Conservation (phyloP, 179 eudicot genomes). For the Beta macrorhiza region DNA sequence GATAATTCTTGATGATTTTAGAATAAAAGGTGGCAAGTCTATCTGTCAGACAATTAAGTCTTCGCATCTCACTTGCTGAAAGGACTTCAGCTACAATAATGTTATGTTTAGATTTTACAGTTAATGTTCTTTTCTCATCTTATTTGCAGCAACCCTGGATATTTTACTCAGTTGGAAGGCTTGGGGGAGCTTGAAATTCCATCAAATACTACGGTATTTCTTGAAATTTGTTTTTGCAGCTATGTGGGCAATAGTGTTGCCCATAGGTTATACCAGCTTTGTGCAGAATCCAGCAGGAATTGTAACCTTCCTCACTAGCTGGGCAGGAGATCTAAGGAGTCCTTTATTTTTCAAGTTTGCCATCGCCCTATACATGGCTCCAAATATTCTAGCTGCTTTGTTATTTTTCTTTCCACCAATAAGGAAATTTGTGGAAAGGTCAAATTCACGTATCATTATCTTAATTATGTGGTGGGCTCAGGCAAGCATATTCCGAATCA, state of each 20-base stretch:
- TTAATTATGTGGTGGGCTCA: conserved; percentile 98
- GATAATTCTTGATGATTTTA: not conserved
- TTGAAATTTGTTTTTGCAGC: conserved; percentile 73
- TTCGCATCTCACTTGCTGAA: conserved; percentile 2
- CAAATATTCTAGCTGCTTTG: conserved; percentile 66
- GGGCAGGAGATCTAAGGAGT: conserved; percentile 57
- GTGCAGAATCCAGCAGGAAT: conserved; percentile 63
- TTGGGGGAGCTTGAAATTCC: conserved; percentile 83
- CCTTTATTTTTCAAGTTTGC: conserved; percentile 61
- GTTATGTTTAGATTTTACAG: not conserved
- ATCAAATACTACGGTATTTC: conserved; percentile 80
- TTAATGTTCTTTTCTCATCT: not conserved
- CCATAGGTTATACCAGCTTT: conserved; percentile 69
- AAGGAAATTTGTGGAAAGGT: conserved; percentile 72
- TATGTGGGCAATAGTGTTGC: conserved; percentile 86
- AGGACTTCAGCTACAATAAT: conserved; percentile 1
- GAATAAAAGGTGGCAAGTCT: conserved; percentile 8
- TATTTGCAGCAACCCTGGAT: conserved; percentile 73
- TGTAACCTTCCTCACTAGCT: conserved; percentile 59
- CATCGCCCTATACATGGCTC: conserved; percentile 76
- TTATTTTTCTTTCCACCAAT: conserved; percentile 73
- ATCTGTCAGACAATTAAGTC: not conserved
- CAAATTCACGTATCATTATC: conserved; percentile 65
- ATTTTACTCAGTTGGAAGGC: conserved; percentile 84
- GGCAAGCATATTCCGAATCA: conserved; percentile 46